Evolutionary conservation across 2,329 filamentous ascomycete genomes (phyloP), one percentile per base, ranked within the genome.

Genomic region (Colletotrichum australisinense): DNA sequence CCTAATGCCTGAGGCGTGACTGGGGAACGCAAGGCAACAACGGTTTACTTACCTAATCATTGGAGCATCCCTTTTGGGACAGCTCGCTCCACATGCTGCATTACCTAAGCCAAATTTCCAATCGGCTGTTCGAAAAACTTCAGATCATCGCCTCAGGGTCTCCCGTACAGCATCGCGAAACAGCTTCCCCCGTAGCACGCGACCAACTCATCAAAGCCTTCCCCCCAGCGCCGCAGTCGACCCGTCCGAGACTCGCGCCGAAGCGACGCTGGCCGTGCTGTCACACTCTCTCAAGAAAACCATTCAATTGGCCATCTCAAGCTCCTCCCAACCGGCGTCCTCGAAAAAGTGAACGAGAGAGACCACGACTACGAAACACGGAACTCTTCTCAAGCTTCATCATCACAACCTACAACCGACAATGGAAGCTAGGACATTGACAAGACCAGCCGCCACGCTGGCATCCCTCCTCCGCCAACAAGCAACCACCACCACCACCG

Each of bases 401-500:
- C 38, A 42, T 42, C 38, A 42, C 38, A 42, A 42, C 12, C 14
- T 42, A 12, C 38, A 9, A 64, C 11, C 57, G 42, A 66, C 24
- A 46, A 74, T 74, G 72, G 72, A 72, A 32, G 72, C 72, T 28
- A 72, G 72, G 72, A 72, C 72, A 52, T 55, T 74, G 67, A 67
- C 77, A 72, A 81, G 83, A 53, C 84, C 83, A 59, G 79, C 78
- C 35, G 77, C 80, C 69, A 75, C 78, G 76, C 79, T 84, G 65
- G 76, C 82, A 26, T 35, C 42, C 32, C 76, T 76, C 75, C 68
- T 69, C 75, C 65, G 56, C 60, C 55, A 32, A 53, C 78, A 66
- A 78, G 53, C 30, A 26, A 32, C 22, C 56, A 64, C 59, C 26
- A 26, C 26, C n/a, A 5, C 12, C 19, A 42, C 55, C 28, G 73